These are phyloP conservation scores for Pyrenula aspistea DNA, from an alignment of 495 filamentous ascomycete genomes.

Conservation along the genomic window DNA sequence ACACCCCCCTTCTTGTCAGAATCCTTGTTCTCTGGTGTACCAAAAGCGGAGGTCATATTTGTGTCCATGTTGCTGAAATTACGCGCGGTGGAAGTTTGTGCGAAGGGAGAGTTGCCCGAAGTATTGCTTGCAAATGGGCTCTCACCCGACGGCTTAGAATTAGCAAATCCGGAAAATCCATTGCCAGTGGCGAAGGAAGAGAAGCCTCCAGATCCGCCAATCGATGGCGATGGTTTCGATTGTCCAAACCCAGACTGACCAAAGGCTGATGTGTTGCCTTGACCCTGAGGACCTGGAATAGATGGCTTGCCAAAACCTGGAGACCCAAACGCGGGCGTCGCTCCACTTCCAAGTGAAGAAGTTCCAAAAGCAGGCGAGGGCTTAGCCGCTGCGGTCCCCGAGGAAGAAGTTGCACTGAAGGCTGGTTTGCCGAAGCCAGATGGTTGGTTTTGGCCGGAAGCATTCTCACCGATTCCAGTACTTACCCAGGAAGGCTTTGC, in stretches of 20 bases:
- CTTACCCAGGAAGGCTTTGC: slow-evolving; percentile 3
- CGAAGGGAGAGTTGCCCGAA: slow-evolving; percentile 8
- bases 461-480: slow-evolving; percentile 2
- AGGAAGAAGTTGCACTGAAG: slow-evolving; percentile 35
- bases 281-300: slow-evolving; percentile 5
- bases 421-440: slow-evolving; percentile 21
- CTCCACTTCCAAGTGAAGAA: slow-evolving; percentile 32
- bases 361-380: slow-evolving; percentile 17
- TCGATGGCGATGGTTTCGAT: not conserved
- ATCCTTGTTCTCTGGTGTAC: slow-evolving; percentile 3
- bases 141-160: slow-evolving; percentile 12
- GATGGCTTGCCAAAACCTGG: slow-evolving; percentile 28
- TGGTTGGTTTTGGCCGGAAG: slow-evolving; percentile 7
- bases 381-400: slow-evolving; percentile 23
- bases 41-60: slow-evolving; percentile 9
- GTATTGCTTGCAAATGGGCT: slow-evolving; percentile 8
- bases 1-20: not conserved
- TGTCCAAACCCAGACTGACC: not conserved
- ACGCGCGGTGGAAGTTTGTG: not conserved
- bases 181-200: slow-evolving; percentile 1
- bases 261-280: not conserved
- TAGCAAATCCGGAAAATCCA: slow-evolving; percentile 12
- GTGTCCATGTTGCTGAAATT: not conserved
- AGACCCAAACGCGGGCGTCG: slow-evolving; percentile 17
- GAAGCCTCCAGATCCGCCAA: slow-evolving; percentile 5